Percentiles rank a stretch among this genome's conserved stretches.
Evolutionary conservation across 139 green algal species (phyloP).

Genomic region (Volvox africanus): DNA sequence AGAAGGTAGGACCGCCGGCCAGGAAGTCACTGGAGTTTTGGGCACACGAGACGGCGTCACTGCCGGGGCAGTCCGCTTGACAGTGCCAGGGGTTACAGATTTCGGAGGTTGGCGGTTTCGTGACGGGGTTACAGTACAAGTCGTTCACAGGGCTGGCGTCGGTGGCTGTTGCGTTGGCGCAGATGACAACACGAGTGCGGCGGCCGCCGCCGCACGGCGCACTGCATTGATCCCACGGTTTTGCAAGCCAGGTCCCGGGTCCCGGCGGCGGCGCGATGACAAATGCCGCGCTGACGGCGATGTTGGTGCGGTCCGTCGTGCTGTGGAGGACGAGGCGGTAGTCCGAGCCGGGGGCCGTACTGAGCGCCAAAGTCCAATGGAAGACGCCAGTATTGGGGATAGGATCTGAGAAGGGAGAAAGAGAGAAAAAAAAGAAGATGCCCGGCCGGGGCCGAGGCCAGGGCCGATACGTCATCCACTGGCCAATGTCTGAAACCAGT

Average conservation of each 20-base stretch:
- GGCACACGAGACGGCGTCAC: neutral
- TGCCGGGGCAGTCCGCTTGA: conserved; percentile 5
- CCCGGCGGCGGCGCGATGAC: neutral
- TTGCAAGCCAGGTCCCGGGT: neutral
- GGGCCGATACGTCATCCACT: no score
- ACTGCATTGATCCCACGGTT: neutral
- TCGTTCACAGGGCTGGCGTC: neutral
- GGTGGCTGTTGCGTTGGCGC: neutral
- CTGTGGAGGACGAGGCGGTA: conserved; percentile 6
- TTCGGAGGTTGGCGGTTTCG: neutral
- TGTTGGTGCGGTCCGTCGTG: neutral
- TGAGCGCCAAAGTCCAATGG: neutral
- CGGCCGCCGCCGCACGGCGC: conserved; percentile 7
- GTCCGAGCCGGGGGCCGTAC: neutral
- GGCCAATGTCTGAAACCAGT: no score
- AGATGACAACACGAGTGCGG: neutral
- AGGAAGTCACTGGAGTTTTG: neutral
- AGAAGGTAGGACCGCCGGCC: no score
- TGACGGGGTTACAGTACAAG: conserved; percentile 6
- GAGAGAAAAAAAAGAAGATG: no score
- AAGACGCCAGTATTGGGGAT: neutral
- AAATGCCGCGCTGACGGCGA: neutral
- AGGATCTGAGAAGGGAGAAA: neutral
- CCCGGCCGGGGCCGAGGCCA: no score
- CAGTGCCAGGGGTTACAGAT: conserved; percentile 1